These are phyloP conservation scores for Zelopaecilomyces penicillatus DNA, from an alignment of 2,329 filamentous ascomycete species.

Conservation along the genomic window DNA sequence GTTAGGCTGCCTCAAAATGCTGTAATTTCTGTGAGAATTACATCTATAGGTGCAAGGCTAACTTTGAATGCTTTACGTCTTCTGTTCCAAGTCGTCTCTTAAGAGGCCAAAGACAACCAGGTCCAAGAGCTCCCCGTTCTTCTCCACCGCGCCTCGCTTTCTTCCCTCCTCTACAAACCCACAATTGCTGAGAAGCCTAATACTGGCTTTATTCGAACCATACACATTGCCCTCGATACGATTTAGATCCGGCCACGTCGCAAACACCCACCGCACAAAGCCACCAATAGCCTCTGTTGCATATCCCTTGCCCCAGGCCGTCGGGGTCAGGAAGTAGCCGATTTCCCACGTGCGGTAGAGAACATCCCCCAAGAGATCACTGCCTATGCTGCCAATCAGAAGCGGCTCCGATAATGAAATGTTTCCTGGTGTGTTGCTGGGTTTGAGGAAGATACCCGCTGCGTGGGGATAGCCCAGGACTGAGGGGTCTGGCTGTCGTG, in stretches of 20 bases:
- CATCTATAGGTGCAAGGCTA: background rate
- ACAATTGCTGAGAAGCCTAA: slow-evolving; percentile 30
- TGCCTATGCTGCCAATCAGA: slow-evolving; percentile 33
- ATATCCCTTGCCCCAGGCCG: slow-evolving; percentile 38
- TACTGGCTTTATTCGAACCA: slow-evolving; percentile 32
- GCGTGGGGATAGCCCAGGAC: slow-evolving; percentile 16
- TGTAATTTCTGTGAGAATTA: background rate
- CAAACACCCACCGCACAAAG: slow-evolving; percentile 37
- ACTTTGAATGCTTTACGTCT: too few relatives aligned
- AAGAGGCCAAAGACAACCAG: slow-evolving; percentile 30
- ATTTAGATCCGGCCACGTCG: slow-evolving; percentile 28
- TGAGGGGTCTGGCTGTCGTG: slow-evolving; percentile 11
- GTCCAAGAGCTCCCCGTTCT: slow-evolving; percentile 32
- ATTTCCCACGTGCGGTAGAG: slow-evolving; percentile 37
- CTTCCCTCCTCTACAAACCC: slow-evolving; percentile 31
- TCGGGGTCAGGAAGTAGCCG: slow-evolving; percentile 39
- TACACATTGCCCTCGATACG: slow-evolving; percentile 18
- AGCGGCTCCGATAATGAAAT: slow-evolving; percentile 14
- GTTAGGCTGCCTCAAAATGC: too few relatives aligned
- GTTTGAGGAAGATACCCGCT: slow-evolving; percentile 28
- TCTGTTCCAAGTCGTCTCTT: slow-evolving; percentile 23
- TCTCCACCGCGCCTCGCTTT: slow-evolving; percentile 32
- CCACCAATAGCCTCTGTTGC: slow-evolving; percentile 30
- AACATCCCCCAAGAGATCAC: slow-evolving; percentile 28
- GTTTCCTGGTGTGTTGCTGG: slow-evolving; percentile 16